A percentile compares a stretch with the other conserved stretches of the same genome.
These are phyloP conservation scores for Smallanthus sonchifolius DNA, from an alignment of 129 eudicot species.

Conservation along the genomic window DNA sequence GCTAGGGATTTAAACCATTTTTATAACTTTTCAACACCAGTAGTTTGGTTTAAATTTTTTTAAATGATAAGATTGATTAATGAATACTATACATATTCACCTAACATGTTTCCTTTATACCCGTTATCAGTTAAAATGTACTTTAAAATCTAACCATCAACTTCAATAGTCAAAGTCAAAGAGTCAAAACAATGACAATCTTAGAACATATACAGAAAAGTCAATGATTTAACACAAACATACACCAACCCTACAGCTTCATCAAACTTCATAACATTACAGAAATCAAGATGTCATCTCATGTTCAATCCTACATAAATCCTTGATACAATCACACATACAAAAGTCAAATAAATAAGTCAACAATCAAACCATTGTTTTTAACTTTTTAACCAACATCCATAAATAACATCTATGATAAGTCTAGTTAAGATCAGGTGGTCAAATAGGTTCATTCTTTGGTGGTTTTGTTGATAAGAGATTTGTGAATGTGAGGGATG, in stretches of 20 bases:
- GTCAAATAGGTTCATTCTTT: slow-evolving; percentile 38
- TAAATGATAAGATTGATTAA: too few relatives aligned
- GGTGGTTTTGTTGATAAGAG: slow-evolving; percentile 69
- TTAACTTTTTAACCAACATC: background rate
- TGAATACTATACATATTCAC: too few relatives aligned
- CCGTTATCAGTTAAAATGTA: background rate
- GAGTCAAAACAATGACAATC: background rate
- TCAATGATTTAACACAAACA: background rate
- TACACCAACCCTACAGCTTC: background rate
- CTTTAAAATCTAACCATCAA: background rate
- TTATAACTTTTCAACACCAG: too few relatives aligned
- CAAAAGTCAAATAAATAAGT: slow-evolving; percentile 5
- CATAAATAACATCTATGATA: background rate
- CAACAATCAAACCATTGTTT: slow-evolving; percentile 3
- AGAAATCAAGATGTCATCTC: slow-evolving; percentile 12
- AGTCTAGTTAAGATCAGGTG: background rate
- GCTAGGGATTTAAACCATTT: too few relatives aligned
- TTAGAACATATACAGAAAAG: background rate
- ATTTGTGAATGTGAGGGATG: slow-evolving; percentile 77
- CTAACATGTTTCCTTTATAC: background rate
- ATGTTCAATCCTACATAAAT: slow-evolving; percentile 14
- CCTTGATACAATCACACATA: slow-evolving; percentile 2
- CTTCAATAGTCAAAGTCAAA: background rate
- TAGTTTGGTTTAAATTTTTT: too few relatives aligned
- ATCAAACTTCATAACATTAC: slow-evolving; percentile 12